These are phyloP conservation scores for Larix kaempferi DNA, from an alignment of 75 land plant species.

Conservation along the genomic window DNA sequence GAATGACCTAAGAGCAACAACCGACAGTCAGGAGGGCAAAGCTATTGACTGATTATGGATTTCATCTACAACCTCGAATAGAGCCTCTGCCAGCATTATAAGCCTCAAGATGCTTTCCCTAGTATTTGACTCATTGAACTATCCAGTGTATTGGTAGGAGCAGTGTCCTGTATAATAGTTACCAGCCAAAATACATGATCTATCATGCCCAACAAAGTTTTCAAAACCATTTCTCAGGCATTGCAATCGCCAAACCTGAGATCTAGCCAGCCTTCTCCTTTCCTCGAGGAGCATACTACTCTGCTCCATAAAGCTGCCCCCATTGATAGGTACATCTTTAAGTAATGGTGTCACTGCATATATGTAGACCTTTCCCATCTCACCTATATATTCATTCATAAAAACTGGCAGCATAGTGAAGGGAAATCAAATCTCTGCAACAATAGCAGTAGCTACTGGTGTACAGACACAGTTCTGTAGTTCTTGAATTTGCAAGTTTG, in stretches of 20 bases:
- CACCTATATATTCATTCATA: too few relatives aligned
- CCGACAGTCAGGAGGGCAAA: constrained; percentile 66
- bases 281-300: constrained; percentile 68
- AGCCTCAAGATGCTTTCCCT: constrained; percentile 92
- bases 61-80: constrained; percentile 98
- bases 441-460: too few relatives aligned
- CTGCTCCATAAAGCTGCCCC: constrained; percentile 28
- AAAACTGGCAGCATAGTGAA: too few relatives aligned
- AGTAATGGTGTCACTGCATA: too few relatives aligned
- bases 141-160: constrained; percentile 46
- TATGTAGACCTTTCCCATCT: too few relatives aligned
- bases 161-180: constrained; percentile 69
- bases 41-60: constrained; percentile 92
- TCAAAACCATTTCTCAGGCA: constrained; percentile 69
- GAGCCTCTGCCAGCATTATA: constrained; percentile 91
- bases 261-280: constrained; percentile 74
- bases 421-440: too few relatives aligned
- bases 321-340: constrained; percentile 34
- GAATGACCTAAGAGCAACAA: constrained; percentile 64
- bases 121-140: constrained; percentile 57
- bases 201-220: constrained; percentile 66
- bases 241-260: constrained; percentile 89
- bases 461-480: too few relatives aligned
- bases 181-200: constrained; percentile 71
- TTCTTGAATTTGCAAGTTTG: too few relatives aligned